A percentile compares a stretch with the other conserved stretches of the same genome.
phyloP scores from a whole-genome alignment of 768 basidiomycete species.

The Hypholoma fasciculare region DNA sequence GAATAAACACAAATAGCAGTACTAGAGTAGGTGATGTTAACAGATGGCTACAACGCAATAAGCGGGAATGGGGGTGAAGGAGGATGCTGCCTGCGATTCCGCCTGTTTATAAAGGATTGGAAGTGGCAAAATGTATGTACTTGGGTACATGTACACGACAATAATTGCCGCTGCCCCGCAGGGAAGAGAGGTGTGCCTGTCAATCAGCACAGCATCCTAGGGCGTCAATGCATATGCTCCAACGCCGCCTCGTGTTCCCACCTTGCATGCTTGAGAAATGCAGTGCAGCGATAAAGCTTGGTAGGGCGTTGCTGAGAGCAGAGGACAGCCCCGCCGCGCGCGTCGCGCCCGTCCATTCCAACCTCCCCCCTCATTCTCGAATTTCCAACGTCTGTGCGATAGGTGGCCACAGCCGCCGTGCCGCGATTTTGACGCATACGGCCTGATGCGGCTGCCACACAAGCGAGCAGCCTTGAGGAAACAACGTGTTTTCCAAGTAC shows the following conservation, averaged over 20 bases:
- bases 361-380: no score
- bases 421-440: not conserved
- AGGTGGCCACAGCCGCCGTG: no score
- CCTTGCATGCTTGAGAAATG: no score
- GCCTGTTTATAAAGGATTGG: not conserved
- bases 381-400: no score
- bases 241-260: not conserved
- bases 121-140: not conserved
- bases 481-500: conserved; percentile 5
- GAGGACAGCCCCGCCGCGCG: not conserved
- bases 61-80: not conserved
- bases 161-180: not conserved
- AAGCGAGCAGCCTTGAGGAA: not conserved
- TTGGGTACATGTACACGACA: not conserved
- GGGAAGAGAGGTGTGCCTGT: not conserved
- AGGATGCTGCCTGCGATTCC: not conserved
- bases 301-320: no score
- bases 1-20: not conserved
- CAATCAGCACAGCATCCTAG: not conserved
- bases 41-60: not conserved
- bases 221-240: not conserved
- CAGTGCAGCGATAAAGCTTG: no score
- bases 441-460: not conserved
- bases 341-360: not conserved
- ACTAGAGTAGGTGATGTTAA: no score